Base-by-base conservation (phyloP, 306 rosid species). In the Pachyrhizus erosus region DNA sequence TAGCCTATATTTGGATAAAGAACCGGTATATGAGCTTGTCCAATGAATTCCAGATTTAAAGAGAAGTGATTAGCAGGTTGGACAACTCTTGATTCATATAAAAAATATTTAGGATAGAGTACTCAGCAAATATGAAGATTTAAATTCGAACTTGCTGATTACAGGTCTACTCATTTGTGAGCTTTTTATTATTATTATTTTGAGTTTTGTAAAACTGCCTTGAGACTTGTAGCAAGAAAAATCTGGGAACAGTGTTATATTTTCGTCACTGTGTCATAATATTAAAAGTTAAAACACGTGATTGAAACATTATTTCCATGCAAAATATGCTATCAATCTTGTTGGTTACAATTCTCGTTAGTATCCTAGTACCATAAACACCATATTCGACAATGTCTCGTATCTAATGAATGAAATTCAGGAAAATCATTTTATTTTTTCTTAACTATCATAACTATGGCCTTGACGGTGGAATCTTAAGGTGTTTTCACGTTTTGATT, bases 1-100 rank as follows among this genome's bases (percentile, higher is more conserved):
- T 57, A 20, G 33, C 51, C 45, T 83, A 23, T 70, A 70, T 48
- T 37, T 46, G 67, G 77, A 83, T 71, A 34, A 42, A 81, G 48
- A 66, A 27, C 24, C 42, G 18, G 17, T 31, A 67, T 42, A 27
- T 42, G 14, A 68, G 70, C 37, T 27, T 71, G 77, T 43, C 31
- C 9, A 49, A 20, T 29, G 15, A 18, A 39, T 27, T n/a, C 45
- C 74, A 57, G 78, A 42, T 70, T 69, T 60, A 37, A 37, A 55
- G 33, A 57, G 43, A 52, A 85, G 29, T 70, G 76, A 40, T 26
- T 49, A 31, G 74, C 42, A 21, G 33, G 67, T 83, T 70, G 14
- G 3, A 43, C 8, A 26, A n/a, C 33, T 43, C 67, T 43, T 58
- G 65, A 61, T 76, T 57, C 21, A 23, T 8, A 17, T 26, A 20